Evolutionary conservation across 805 yeast species (phyloP).

Genomic region (Myxozyma neotropica): DNA sequence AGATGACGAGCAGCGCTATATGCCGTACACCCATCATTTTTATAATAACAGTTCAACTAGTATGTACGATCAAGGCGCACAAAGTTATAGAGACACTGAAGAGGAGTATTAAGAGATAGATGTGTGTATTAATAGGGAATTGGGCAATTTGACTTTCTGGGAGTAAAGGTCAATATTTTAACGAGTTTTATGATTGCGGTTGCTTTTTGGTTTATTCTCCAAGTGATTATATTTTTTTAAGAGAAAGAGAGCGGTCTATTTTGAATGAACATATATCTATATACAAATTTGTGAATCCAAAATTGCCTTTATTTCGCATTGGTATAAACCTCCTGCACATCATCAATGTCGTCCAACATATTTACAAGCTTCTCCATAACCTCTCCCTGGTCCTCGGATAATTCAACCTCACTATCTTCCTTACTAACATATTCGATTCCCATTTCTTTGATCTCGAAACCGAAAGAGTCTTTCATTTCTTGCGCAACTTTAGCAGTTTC

Average conservation of each 20-base stretch:
- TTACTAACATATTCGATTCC: slow-evolving; percentile 70
- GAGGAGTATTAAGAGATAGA: slow-evolving; percentile 1
- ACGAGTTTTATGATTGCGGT: too few relatives aligned
- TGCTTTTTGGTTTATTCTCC: too few relatives aligned
- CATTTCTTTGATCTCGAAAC: slow-evolving; percentile 67
- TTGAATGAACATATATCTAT: not conserved
- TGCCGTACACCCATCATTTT: not conserved
- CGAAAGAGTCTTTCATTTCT: slow-evolving; percentile 50
- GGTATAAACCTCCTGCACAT: slow-evolving; percentile 76
- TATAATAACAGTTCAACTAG: not conserved
- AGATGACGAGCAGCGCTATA: not conserved
- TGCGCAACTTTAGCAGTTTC: slow-evolving; percentile 66
- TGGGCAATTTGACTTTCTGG: not conserved
- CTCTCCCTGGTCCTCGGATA: slow-evolving; percentile 56
- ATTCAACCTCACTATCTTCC: slow-evolving; percentile 58
- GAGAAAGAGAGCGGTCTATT: too few relatives aligned
- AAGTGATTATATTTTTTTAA: too few relatives aligned
- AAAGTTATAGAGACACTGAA: slow-evolving; percentile 1
- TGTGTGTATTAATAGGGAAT: not conserved
- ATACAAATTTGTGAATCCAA: not conserved
- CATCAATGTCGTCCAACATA: slow-evolving; percentile 76
- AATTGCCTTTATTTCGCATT: slow-evolving; percentile 45
- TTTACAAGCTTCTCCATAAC: slow-evolving; percentile 60
- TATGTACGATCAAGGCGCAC: not conserved
- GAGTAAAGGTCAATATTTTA: too few relatives aligned